Percentiles rank a stretch among this genome's conserved stretches.
Evolutionary conservation across 495 filamentous ascomycete species (phyloP).

Genomic region (Penicillium manginii): DNA sequence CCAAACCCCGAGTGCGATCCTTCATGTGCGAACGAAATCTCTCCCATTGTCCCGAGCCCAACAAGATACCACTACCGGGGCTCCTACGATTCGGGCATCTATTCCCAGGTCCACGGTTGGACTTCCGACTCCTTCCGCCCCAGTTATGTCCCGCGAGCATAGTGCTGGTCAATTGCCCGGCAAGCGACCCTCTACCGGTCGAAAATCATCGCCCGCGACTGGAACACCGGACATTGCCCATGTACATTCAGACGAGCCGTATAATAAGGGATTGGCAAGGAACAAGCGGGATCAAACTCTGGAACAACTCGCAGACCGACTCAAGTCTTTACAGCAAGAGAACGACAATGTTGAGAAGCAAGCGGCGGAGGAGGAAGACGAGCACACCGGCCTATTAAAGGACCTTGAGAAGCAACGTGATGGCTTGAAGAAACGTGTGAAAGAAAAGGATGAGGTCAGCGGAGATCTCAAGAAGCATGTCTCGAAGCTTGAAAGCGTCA

Average conservation of each 20-base stretch:
- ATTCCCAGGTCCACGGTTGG: slow-evolving; percentile 54
- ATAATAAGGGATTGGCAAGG: slow-evolving; percentile 28
- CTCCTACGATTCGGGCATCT: slow-evolving; percentile 48
- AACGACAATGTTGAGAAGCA: slow-evolving; percentile 73
- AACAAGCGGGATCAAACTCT: slow-evolving; percentile 49
- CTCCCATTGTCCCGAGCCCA: slow-evolving; percentile 54
- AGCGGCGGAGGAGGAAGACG: slow-evolving; percentile 67
- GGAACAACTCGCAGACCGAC: slow-evolving; percentile 65
- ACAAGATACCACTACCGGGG: slow-evolving; percentile 50
- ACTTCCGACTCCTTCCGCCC: slow-evolving; percentile 54
- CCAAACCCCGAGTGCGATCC: slow-evolving; percentile 81
- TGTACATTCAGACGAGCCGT: slow-evolving; percentile 39
- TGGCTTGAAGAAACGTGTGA: slow-evolving; percentile 67
- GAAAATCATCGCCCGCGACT: slow-evolving; percentile 77
- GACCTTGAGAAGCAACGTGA: slow-evolving; percentile 69
- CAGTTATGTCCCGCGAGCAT: slow-evolving; percentile 65
- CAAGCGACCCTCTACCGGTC: slow-evolving; percentile 68
- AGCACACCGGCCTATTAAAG: slow-evolving; percentile 65
- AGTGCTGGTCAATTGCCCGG: slow-evolving; percentile 58
- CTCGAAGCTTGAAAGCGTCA: slow-evolving; percentile 76
- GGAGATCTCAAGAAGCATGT: slow-evolving; percentile 57
- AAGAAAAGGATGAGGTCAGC: slow-evolving; percentile 28
- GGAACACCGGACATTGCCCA: slow-evolving; percentile 54
- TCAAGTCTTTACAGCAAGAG: slow-evolving; percentile 73
- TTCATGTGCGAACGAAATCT: slow-evolving; percentile 76